Evolutionary conservation across 2,329 filamentous ascomycete species (phyloP), one percentile per base, ranked within the genome.

Genomic region (Fusarium coicis): DNA sequence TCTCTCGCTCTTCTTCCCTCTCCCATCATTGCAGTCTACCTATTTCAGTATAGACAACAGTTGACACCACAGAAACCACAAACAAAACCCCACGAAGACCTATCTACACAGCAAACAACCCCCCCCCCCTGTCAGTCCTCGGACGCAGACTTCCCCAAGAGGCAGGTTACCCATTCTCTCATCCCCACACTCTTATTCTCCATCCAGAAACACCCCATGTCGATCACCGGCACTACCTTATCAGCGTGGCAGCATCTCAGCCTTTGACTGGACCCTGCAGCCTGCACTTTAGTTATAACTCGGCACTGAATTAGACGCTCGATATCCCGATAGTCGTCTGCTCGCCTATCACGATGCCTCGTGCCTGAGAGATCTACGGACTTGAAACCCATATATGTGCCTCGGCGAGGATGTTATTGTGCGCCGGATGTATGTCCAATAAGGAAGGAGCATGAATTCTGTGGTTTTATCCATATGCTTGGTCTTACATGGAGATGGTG

Each of bases 261-360:
- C 42, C 63, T 60, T 42, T 74, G 37, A 74, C 72, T 74, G 72
- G 72, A 66, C 64, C 61, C 52, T 68, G 64, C 30, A 55, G 26
- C 58, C 52, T 68, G 64, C 30, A 55, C 32, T 65, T 30, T 49
- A 26, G 26, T 26, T 26, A 34, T 43, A 26, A 32, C 32, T 42
- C 57, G 57, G 58, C 63, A 43, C 26, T 54, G 56, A 68, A 43
- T 55, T 50, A 50, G 47, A 55, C 55, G 57, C 64, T 42, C 43
- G 32, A 54, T 40, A 67, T 46, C 44, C 54, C 53, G 53, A 52
- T 50, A 50, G 28, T 50, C 40, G 43, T 32, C 47, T 49, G 42
- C 52, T 61, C 59, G 30, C 72, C 72, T 74, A 74, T 74, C 72
- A 72, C 53, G n/a, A 53, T 40, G 42, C 72, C 72, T 72, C 72